Percentiles rank a stretch among this genome's conserved stretches.
Evolutionary conservation across 202 grass and related monocot species (phyloP).

Genomic region (Cymbopogon flexuosus): DNA sequence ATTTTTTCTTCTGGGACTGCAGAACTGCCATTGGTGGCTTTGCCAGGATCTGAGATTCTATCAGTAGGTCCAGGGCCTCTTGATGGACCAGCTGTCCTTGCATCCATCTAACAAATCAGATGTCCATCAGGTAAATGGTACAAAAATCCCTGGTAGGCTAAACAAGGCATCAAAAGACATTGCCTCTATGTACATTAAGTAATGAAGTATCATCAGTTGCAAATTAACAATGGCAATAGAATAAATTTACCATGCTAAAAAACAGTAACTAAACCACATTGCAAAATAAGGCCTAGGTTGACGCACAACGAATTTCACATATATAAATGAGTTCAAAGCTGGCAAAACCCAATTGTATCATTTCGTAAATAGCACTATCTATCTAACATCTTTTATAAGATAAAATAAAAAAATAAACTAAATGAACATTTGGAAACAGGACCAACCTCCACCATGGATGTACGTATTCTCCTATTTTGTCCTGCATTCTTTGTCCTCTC

Average conservation of each 20-base stretch:
- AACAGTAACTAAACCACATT: slow-evolving; percentile 6
- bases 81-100: slow-evolving; percentile 49
- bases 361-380: slow-evolving; percentile 20
- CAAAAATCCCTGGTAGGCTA: neutral
- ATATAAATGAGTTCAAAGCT: neutral
- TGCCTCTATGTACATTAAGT: slow-evolving; percentile 28
- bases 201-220: neutral
- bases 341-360: slow-evolving; percentile 6
- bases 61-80: slow-evolving; percentile 49
- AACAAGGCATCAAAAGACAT: neutral
- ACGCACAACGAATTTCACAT: neutral
- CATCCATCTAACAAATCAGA: slow-evolving; percentile 72
- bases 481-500: slow-evolving; percentile 54
- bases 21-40: slow-evolving; percentile 46
- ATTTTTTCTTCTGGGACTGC: slow-evolving; percentile 60
- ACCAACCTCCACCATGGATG: slow-evolving; percentile 53
- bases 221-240: slow-evolving; percentile 34
- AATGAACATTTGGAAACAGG: slow-evolving; percentile 25
- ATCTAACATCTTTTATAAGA: slow-evolving; percentile 23
- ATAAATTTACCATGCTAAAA: slow-evolving; percentile 16
- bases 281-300: slow-evolving; percentile 8
- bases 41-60: slow-evolving; percentile 63
- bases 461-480: slow-evolving; percentile 65
- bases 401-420: slow-evolving; percentile 6
- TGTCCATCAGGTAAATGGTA: slow-evolving; percentile 20